These are phyloP conservation scores for Sporobolomyces roseus DNA, from an alignment of 768 basidiomycete species.

Conservation along the genomic window DNA sequence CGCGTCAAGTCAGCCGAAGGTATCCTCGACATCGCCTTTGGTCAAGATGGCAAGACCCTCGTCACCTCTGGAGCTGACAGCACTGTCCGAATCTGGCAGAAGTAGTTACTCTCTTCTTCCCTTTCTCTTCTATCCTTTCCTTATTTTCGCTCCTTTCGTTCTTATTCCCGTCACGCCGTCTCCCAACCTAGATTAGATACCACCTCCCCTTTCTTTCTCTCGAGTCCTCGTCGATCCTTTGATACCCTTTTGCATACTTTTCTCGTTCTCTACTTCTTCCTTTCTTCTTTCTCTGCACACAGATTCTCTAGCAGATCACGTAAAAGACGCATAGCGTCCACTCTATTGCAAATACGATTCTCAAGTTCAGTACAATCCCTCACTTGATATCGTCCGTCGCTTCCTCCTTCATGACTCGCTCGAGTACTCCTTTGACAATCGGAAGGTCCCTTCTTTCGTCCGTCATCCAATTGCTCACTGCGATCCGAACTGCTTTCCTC, in stretches of 20 bases:
- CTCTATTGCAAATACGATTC: slow-evolving; percentile 1
- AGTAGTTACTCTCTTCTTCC: background rate
- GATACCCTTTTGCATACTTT: no score
- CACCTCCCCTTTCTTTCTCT: background rate
- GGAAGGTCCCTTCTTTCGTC: slow-evolving; percentile 44
- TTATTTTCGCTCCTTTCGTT: background rate
- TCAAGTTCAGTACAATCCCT: background rate
- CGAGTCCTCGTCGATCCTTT: no score
- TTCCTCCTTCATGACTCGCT: slow-evolving; percentile 33
- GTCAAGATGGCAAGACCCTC: slow-evolving; percentile 75
- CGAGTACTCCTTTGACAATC: slow-evolving; percentile 44
- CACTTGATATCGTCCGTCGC: no score
- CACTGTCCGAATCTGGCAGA: slow-evolving; percentile 69
- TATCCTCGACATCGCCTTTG: slow-evolving; percentile 75
- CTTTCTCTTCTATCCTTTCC: background rate
- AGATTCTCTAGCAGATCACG: no score
- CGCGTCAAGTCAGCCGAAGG: slow-evolving; percentile 86
- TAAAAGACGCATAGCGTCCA: no score
- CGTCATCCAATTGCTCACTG: slow-evolving; percentile 51
- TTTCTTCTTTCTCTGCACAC: no score
- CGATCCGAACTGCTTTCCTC: slow-evolving; percentile 50
- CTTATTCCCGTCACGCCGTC: background rate
- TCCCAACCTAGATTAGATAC: background rate
- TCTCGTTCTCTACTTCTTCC: no score
- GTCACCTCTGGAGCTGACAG: slow-evolving; percentile 95